These are phyloP conservation scores for Pseudopyrenochaeta lycopersici DNA, from an alignment of 2,329 filamentous ascomycete genomes.

Conservation along the genomic window DNA sequence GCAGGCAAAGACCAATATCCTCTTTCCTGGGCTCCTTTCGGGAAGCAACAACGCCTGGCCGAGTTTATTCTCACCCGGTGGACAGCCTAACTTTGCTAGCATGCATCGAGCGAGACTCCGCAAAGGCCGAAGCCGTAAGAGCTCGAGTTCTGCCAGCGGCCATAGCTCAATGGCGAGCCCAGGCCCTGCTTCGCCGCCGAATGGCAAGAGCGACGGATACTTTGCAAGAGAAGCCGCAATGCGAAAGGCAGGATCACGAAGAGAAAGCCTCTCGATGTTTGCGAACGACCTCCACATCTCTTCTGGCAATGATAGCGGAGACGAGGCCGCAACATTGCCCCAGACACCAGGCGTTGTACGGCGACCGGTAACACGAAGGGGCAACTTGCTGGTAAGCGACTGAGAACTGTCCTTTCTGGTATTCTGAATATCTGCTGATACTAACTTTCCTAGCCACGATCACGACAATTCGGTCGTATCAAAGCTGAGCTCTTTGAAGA, in stretches of 20 bases:
- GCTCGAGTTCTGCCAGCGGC: conserved; percentile 74
- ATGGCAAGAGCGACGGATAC: conserved; percentile 63
- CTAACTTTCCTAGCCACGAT: conserved; percentile 76
- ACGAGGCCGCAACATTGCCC: conserved; percentile 63
- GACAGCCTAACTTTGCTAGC: conserved; percentile 79
- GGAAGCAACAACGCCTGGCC: conserved; percentile 69
- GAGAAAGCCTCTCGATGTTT: conserved; percentile 90
- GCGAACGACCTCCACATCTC: conserved; percentile 87
- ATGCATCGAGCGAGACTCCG: conserved; percentile 72
- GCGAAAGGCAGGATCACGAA: conserved; percentile 65
- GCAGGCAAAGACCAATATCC: conserved; percentile 69
- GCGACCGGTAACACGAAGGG: conserved; percentile 82
- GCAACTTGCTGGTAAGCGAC: conserved; percentile 80
- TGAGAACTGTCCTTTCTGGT: not conserved
- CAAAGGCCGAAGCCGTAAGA: conserved; percentile 69
- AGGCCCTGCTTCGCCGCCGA: conserved; percentile 81
- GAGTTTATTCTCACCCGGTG: conserved; percentile 69
- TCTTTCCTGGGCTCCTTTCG: conserved; percentile 46
- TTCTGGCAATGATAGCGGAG: conserved; percentile 80
- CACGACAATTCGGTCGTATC: conserved; percentile 93
- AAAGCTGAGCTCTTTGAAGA: conserved; percentile 90
- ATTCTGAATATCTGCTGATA: not conserved
- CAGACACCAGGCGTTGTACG: conserved; percentile 78
- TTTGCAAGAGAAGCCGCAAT: conserved; percentile 62
- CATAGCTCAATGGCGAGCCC: conserved; percentile 73